Evolutionary conservation across 176 grass and related monocot species (phyloP).

Genomic region (Eremochloa ophiuroides): DNA sequence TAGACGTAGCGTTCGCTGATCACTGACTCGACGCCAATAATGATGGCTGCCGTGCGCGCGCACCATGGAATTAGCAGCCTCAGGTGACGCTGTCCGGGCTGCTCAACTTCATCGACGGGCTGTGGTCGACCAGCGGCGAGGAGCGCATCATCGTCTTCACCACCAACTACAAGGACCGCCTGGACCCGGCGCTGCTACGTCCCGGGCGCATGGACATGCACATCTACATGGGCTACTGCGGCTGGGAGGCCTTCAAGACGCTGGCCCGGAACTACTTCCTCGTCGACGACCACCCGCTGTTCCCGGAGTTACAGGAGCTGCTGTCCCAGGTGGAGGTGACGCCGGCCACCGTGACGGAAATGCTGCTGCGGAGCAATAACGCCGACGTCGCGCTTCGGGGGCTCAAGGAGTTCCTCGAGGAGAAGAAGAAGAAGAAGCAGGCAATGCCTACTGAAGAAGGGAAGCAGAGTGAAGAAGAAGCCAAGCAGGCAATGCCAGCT

Average conservation of each 20-base stretch:
- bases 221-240: constrained; percentile 51
- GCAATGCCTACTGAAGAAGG: background rate
- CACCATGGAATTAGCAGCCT: background rate
- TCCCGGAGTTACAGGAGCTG: constrained; percentile 9
- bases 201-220: constrained; percentile 90
- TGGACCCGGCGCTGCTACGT: constrained; percentile 73
- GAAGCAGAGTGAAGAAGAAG: no score
- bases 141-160: constrained; percentile 83
- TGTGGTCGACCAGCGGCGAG: constrained; percentile 63
- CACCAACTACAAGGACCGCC: constrained; percentile 76
- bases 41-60: background rate
- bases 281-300: constrained; percentile 28
- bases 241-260: constrained; percentile 38
- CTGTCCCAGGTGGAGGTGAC: constrained; percentile 4
- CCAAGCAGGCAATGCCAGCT: no score
- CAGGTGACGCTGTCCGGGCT: constrained; percentile 40
- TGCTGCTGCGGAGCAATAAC: constrained; percentile 23
- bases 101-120: constrained; percentile 47
- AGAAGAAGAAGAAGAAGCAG: background rate
- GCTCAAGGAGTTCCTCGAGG: background rate
- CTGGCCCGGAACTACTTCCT: constrained; percentile 29
- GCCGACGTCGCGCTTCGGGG: background rate
- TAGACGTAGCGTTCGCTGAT: background rate
- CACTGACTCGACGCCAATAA: background rate
- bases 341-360: constrained; percentile 28